Evolutionary conservation across 176 grass and related monocot species (phyloP), one percentile per base, ranked within the genome.

Genomic region (Elaeis guineensis): DNA sequence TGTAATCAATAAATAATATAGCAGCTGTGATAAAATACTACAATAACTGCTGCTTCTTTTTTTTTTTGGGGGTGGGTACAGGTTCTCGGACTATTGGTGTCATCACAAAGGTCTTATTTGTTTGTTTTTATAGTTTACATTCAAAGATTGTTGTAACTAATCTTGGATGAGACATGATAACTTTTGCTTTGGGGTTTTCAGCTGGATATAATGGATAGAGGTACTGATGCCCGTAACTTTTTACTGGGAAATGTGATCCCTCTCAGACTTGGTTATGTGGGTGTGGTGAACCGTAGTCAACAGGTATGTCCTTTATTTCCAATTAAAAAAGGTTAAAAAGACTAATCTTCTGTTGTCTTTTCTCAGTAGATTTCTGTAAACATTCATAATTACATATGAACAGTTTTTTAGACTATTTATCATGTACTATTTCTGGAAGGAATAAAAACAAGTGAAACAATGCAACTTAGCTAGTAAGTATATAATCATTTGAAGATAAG

Each of bases 141-240:
- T 59, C 54, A 23, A n/a, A 26, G 52, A 22, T 18, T 50, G 66
- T 61, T n/a, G 50, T 20, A 23, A 3, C 32, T 60, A 16, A 63
- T 19, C 62, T 32, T 52, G 67, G 64, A 8, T 49, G 26, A 61
- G n/a, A 16, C 52, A 61, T 30, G 55, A 29, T 44, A 44, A 44
- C 11, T 22, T 72, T 56, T 78, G 65, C 44, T 20, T 71, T 84
- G 20, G 54, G 23, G 29, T 72, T 44, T 76, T 55, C 82, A 98
- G 93, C 59, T 98, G 76, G 93, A 98, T 71, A 98, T 98, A 86
- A 98, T 98, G 93, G 93, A 98, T 65, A 81, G 93, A 79, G 93
- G 93, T 21, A 98, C 93, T 25, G 87, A 98, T 89, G 93, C 93
- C 35, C 84, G 87, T 2, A 92, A 98, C 44, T 98, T 98, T 76